phyloP scores from a whole-genome alignment of 768 basidiomycete species.

The Inosperma sp. region DNA sequence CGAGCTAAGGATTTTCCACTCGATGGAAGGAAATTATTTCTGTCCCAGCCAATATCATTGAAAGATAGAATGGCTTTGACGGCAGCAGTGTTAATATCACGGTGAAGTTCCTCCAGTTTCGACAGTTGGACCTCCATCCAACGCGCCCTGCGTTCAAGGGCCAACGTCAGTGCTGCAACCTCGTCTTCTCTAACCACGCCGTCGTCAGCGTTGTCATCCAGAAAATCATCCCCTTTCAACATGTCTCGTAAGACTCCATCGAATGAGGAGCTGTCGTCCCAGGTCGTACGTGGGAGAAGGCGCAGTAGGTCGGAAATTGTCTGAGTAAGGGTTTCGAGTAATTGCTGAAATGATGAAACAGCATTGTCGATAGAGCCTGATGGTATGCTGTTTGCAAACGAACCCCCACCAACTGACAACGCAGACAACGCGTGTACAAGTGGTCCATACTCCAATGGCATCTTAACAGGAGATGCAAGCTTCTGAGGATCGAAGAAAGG shows the following conservation, averaged over 20 bases:
- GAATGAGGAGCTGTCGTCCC: constrained; percentile 88
- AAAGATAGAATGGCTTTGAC: constrained; percentile 76
- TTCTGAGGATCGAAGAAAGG: constrained; percentile 71
- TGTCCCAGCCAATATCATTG: constrained; percentile 85
- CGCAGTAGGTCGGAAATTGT: constrained; percentile 84
- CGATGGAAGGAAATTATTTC: constrained; percentile 62
- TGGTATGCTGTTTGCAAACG: constrained; percentile 78
- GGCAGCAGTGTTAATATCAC: constrained; percentile 86
- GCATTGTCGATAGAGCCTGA: constrained; percentile 88
- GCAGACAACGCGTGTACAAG: constrained; percentile 83
- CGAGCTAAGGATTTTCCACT: constrained; percentile 60
- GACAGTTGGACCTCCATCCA: constrained; percentile 93
- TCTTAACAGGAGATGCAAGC: constrained; percentile 70
- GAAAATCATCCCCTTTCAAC: constrained; percentile 83
- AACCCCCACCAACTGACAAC: constrained; percentile 78
- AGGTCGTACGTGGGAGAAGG: constrained; percentile 81
- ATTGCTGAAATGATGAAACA: constrained; percentile 84
- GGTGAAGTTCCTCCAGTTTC: constrained; percentile 83
- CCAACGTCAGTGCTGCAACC: constrained; percentile 76
- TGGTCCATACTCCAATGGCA: constrained; percentile 81
- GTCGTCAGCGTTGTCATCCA: constrained; percentile 70
- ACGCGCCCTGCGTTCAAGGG: constrained; percentile 81
- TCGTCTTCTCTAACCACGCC: constrained; percentile 70
- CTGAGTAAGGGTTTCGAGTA: constrained; percentile 83
- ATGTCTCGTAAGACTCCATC: constrained; percentile 83